Percentiles rank a stretch among this genome's conserved stretches.
Evolutionary conservation across 768 basidiomycete species (phyloP).

Genomic region (Boletellus ananas): DNA sequence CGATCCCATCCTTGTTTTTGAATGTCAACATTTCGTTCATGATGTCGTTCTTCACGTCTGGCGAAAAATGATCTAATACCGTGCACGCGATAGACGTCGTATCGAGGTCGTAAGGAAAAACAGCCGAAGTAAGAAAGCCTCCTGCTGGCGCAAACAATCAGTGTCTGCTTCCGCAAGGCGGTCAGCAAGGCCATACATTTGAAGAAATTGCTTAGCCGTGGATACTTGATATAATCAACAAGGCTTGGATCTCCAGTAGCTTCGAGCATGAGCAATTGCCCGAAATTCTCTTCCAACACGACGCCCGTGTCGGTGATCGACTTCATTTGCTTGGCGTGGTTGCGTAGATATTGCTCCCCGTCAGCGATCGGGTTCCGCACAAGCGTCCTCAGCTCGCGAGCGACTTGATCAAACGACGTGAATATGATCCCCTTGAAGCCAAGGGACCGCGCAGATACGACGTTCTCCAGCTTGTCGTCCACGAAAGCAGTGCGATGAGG

Average conservation of each 20-base stretch:
- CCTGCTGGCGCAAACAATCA: slow-evolving; percentile 8
- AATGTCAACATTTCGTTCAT: slow-evolving; percentile 19
- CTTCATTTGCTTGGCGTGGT: slow-evolving; percentile 14
- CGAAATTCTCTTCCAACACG: slow-evolving; percentile 18
- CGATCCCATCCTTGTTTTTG: slow-evolving; percentile 16
- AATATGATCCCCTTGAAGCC: slow-evolving; percentile 21
- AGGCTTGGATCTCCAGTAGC: slow-evolving; percentile 13
- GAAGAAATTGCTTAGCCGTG: slow-evolving; percentile 20
- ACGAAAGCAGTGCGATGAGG: slow-evolving; percentile 20
- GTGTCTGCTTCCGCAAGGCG: neutral
- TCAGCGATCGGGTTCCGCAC: slow-evolving; percentile 16
- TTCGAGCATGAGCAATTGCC: slow-evolving; percentile 21
- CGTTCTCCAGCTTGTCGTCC: slow-evolving; percentile 22
- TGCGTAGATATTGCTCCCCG: slow-evolving; percentile 11
- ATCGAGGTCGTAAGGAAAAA: slow-evolving; percentile 17
- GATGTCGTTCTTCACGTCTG: slow-evolving; percentile 17
- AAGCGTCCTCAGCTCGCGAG: slow-evolving; percentile 10
- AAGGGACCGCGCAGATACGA: slow-evolving; percentile 16
- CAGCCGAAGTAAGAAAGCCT: slow-evolving; percentile 6
- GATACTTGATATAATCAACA: slow-evolving; percentile 17
- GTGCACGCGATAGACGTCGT: slow-evolving; percentile 18
- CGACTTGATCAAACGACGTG: slow-evolving; percentile 13
- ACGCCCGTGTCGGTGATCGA: slow-evolving; percentile 14
- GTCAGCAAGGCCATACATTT: slow-evolving; percentile 5
- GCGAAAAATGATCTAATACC: slow-evolving; percentile 11